Percentiles rank a stretch among this genome's conserved stretches.
phyloP scores from a whole-genome alignment of 1,284 basidiomycete species.

The Ceratobasidium sp. region DNA sequence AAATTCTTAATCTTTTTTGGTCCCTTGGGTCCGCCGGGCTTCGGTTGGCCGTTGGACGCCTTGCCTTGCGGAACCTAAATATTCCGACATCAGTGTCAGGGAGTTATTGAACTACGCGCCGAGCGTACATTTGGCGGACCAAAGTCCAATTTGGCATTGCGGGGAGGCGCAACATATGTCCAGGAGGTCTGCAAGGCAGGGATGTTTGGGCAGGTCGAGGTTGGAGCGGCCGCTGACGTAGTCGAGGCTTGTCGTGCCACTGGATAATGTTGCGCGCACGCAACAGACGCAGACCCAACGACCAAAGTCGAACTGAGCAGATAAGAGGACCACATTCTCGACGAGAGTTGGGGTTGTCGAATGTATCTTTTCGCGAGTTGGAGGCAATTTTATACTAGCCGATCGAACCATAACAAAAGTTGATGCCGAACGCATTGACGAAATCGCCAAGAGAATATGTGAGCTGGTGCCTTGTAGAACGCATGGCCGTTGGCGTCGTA shows the following conservation, averaged over 20 bases:
- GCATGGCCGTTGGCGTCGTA: background rate
- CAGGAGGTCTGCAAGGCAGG: conserved; percentile 32
- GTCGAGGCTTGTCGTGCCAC: conserved; percentile 18
- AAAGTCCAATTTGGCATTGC: conserved; percentile 35
- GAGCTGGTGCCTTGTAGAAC: background rate
- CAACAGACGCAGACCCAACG: conserved; percentile 24
- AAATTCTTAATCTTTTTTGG: conserved; percentile 43
- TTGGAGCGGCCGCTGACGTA: background rate
- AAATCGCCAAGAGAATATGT: conserved; percentile 19
- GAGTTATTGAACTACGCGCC: background rate
- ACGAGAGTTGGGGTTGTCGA: background rate
- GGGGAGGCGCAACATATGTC: conserved; percentile 33
- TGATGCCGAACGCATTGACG: background rate
- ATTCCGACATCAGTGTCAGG: background rate
- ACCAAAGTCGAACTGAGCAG: conserved; percentile 5
- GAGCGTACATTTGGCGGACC: conserved; percentile 25
- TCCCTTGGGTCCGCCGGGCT: conserved; percentile 16
- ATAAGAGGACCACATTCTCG: conserved; percentile 27
- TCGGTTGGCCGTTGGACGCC: conserved; percentile 36
- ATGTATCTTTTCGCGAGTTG: background rate
- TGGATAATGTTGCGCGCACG: conserved; percentile 25
- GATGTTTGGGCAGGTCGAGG: conserved; percentile 20
- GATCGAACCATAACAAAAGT: background rate
- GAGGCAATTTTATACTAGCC: background rate
- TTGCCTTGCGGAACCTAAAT: conserved; percentile 34